Evolutionary conservation across 1,139 yeast species (phyloP).

Genomic region (Magnusiomyces suaveolens): DNA sequence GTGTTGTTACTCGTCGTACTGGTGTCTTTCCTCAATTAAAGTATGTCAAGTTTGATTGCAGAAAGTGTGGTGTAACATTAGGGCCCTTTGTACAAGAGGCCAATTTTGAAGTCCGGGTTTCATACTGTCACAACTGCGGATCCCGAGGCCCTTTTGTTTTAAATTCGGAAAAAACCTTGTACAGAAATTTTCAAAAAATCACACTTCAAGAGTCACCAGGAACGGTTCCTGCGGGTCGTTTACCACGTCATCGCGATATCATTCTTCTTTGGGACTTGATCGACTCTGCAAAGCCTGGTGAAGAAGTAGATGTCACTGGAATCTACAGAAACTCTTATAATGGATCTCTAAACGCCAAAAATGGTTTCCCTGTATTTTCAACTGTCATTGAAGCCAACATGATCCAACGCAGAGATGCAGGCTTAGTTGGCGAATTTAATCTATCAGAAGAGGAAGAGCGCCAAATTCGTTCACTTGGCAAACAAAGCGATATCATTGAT

Average conservation of each 20-base stretch:
- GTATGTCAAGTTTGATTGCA: slow-evolving; percentile 88
- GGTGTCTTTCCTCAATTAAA: slow-evolving; percentile 97
- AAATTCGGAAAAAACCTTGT: slow-evolving; percentile 85
- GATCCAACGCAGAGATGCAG: slow-evolving; percentile 65
- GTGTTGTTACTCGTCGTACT: slow-evolving; percentile 95
- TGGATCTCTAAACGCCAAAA: slow-evolving; percentile 75
- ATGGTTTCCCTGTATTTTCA: slow-evolving; percentile 79
- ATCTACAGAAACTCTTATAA: slow-evolving; percentile 87
- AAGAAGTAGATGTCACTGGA: slow-evolving; percentile 85
- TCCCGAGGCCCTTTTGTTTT: slow-evolving; percentile 83
- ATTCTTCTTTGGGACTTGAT: slow-evolving; percentile 85
- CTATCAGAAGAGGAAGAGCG: slow-evolving; percentile 94
- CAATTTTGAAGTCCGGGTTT: slow-evolving; percentile 69
- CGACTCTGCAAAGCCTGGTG: slow-evolving; percentile 91
- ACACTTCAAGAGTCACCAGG: slow-evolving; percentile 97
- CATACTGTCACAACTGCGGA: slow-evolving; percentile 89
- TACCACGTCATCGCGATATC: slow-evolving; percentile 93
- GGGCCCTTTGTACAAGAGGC: slow-evolving; percentile 95
- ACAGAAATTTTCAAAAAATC: slow-evolving; percentile 87
- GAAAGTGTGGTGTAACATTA: slow-evolving; percentile 78
- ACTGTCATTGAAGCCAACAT: slow-evolving; percentile 83
- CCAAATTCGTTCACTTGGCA: slow-evolving; percentile 46
- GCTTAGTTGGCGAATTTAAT: slow-evolving; percentile 43
- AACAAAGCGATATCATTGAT: slow-evolving; percentile 73
- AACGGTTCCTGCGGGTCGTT: slow-evolving; percentile 93